Base-by-base conservation (phyloP, 2,329 filamentous ascomycete genomes). In the Chrysoporthe deuterocubensis region DNA sequence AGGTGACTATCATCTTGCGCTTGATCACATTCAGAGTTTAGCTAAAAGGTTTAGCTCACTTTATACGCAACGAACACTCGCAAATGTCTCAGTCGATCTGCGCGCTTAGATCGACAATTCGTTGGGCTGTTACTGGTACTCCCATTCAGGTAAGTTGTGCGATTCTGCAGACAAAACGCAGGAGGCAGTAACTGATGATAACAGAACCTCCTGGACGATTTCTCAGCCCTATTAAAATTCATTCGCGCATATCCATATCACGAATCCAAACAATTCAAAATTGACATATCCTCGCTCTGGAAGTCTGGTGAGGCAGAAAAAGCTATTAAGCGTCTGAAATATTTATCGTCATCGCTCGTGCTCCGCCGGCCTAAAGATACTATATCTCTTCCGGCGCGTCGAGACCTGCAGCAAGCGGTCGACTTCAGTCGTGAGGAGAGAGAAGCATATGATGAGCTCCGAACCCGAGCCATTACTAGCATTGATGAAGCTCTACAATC, bases 111-210 rank as follows among this genome's bases (percentile, higher is more conserved):
- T 74, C 79, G 0, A 69, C 70, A 18, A 74, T 73, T 2, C 77
- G 83, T 6, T 85, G 83, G 83, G 81, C 79, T 1, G 78, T 85
- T 0, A 84, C 81, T 0, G 83, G 83, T 0, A 85, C 83, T 0
- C 83, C 83, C 0, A 80, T 86, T 0, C 83, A 67, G 37, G 65
- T 64, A 6, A 59, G 63, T 54, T 5, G 21, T 21, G 21, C 42
- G 5, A 54, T 18, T 14, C 37, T 3, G 11, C 11, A 44, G 13
- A 21, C 21, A 21, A 21, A 21, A 21, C 21, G 21, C 21, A 21
- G 21, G 21, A 21, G 21, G 21, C 21, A 21, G 5, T 7, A 6
- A 8, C 9, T 18, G 34, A 43, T 18, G 11, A 8, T 18, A 9
- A 3, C 16, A 85, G 57, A 86, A 85, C 59, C 74, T 74, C 0